phyloP scores from a whole-genome alignment of 495 filamentous ascomycete species.

The Penicillium cinerascens region DNA sequence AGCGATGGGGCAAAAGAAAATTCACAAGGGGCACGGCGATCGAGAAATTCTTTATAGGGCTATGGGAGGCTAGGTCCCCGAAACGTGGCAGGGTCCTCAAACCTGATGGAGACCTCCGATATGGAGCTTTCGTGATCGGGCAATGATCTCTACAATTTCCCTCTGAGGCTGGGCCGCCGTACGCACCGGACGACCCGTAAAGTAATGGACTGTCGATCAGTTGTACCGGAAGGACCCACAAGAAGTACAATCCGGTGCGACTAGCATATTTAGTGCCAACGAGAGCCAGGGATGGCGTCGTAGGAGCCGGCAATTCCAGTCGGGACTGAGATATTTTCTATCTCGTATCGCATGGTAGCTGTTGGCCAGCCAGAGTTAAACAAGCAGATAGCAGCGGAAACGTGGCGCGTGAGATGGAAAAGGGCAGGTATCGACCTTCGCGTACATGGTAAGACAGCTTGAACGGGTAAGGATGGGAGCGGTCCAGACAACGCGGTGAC shows the following conservation, averaged over 20 bases:
- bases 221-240: slow-evolving; percentile 1
- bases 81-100: slow-evolving; percentile 2
- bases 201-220: slow-evolving; percentile 12
- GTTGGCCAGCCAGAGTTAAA: slow-evolving; percentile 3
- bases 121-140: slow-evolving; percentile 14
- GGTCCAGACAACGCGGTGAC: slow-evolving; percentile 11
- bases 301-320: slow-evolving; percentile 1
- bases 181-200: not conserved
- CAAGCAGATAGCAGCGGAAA: not conserved
- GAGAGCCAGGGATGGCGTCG: not conserved
- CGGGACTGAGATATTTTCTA: slow-evolving; percentile 11
- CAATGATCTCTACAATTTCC: slow-evolving; percentile 15
- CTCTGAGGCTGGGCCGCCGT: slow-evolving; percentile 3
- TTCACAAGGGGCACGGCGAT: not conserved
- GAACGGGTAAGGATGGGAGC: slow-evolving; percentile 3
- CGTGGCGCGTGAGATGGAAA: slow-evolving; percentile 6
- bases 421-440: slow-evolving; percentile 16
- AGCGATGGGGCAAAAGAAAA: not conserved
- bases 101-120: slow-evolving; percentile 7
- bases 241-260: not conserved
- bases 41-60: slow-evolving; percentile 11
- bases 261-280: too few relatives aligned
- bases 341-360: slow-evolving; percentile 1
- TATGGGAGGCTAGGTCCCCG: not conserved
- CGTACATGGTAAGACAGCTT: slow-evolving; percentile 9